Evolutionary conservation across 169 alveolate species (phyloP).

Genomic region (Cryptosporidium parvum): DNA sequence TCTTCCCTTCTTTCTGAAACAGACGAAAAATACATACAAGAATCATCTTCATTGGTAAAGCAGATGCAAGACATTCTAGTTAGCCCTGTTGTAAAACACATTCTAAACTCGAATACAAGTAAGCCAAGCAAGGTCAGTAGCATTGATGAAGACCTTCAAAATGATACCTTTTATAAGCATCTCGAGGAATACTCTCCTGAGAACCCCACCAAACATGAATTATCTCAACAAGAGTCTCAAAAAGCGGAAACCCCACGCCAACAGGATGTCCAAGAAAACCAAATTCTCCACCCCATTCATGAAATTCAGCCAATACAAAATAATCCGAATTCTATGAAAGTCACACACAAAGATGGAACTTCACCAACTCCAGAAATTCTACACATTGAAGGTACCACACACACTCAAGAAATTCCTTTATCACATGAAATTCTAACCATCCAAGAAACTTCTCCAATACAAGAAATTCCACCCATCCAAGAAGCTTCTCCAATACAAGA

Average conservation of each 20-base stretch:
- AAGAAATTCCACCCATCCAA: background rate
- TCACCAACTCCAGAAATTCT: background rate
- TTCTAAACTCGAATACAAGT: background rate
- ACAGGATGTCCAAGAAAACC: background rate
- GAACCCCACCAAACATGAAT: background rate
- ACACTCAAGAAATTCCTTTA: background rate
- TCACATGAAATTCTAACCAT: background rate
- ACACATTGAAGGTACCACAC: background rate
- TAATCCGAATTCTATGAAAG: background rate
- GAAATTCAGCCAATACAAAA: background rate
- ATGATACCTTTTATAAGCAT: background rate
- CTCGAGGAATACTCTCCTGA: constrained; percentile 18
- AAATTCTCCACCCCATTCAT: background rate
- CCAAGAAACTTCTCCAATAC: background rate
- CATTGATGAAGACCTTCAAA: background rate
- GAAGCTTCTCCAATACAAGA: background rate
- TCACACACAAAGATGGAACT: background rate
- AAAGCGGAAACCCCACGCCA: background rate
- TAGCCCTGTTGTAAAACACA: constrained; percentile 25
- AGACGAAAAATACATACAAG: constrained; percentile 7
- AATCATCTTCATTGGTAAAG: constrained; percentile 15
- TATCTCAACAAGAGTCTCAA: background rate
- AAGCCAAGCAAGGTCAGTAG: background rate
- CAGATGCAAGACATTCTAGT: constrained; percentile 52
- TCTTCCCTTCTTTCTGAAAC: constrained; percentile 32